Percentiles rank a stretch among this genome's conserved stretches.
These are phyloP conservation scores for Gynandropsis gynandra DNA, from an alignment of 345 rosid species.

Conservation along the genomic window DNA sequence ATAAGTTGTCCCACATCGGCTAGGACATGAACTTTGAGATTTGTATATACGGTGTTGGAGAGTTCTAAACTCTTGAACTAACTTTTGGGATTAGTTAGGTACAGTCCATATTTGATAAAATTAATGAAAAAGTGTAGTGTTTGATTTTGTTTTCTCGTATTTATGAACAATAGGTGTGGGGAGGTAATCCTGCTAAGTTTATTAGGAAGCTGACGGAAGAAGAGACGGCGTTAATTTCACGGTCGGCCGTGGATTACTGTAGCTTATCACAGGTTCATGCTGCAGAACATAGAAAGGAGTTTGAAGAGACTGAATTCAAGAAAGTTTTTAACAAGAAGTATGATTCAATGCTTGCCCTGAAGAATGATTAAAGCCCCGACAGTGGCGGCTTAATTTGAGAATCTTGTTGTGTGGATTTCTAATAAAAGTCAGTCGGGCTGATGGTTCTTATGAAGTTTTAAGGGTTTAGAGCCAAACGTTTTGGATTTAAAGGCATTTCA, in stretches of 20 bases:
- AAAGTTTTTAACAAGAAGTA: conserved; percentile 71
- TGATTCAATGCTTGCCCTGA: conserved; percentile 57
- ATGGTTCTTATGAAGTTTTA: conserved; percentile 6
- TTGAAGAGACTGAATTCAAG: conserved; percentile 65
- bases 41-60: too few species aligned
- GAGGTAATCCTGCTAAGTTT: conserved; percentile 85
- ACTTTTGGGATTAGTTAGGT: too few species aligned
- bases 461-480: conserved; percentile 11
- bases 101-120: conserved; percentile 2
- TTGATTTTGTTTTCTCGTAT: not conserved
- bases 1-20: too few species aligned
- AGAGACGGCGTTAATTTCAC: conserved; percentile 69
- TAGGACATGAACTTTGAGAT: too few species aligned
- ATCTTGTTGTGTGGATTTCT: conserved; percentile 19
- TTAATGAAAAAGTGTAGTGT: not conserved
- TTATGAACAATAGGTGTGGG: conserved; percentile 60
- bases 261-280: conserved; percentile 76
- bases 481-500: conserved; percentile 10
- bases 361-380: conserved; percentile 24
- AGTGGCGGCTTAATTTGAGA: not conserved
- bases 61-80: too few species aligned
- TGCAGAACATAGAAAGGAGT: conserved; percentile 63
- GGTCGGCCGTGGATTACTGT: conserved; percentile 58
- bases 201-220: conserved; percentile 75
- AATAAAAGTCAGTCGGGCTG: conserved; percentile 19